phyloP scores from a whole-genome alignment of 805 yeast genomes.

The Candida tibetensis region DNA sequence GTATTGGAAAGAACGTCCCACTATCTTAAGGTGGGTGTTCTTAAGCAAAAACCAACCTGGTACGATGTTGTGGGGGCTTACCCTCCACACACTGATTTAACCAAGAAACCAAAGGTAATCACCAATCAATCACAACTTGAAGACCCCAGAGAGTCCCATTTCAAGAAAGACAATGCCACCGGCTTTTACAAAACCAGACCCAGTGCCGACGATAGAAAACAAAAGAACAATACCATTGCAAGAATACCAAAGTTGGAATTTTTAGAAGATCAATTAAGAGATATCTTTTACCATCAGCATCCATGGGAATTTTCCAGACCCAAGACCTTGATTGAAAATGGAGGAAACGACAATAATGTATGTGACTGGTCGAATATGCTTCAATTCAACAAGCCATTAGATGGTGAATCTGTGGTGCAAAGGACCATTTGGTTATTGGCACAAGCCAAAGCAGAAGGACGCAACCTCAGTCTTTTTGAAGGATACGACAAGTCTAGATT shows the following conservation, averaged over 20 bases:
- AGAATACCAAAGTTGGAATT: slow-evolving; percentile 54
- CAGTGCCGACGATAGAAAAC: slow-evolving; percentile 31
- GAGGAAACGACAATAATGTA: slow-evolving; percentile 52
- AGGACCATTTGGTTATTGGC: slow-evolving; percentile 40
- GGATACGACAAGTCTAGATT: slow-evolving; percentile 86
- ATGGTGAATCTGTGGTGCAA: slow-evolving; percentile 69
- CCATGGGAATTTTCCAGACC: slow-evolving; percentile 98
- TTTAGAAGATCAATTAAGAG: slow-evolving; percentile 78
- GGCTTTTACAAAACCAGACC: slow-evolving; percentile 47
- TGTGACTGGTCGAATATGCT: slow-evolving; percentile 77
- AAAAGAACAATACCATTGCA: slow-evolving; percentile 40
- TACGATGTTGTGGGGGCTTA: slow-evolving; percentile 75
- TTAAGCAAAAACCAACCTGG: slow-evolving; percentile 81
- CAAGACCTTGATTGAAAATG: slow-evolving; percentile 73
- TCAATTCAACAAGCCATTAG: slow-evolving; percentile 71
- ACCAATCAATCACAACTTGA: slow-evolving; percentile 20
- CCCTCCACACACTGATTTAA: slow-evolving; percentile 73
- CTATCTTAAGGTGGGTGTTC: slow-evolving; percentile 66
- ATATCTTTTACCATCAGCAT: slow-evolving; percentile 83
- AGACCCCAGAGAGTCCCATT: slow-evolving; percentile 28
- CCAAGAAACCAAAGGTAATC: slow-evolving; percentile 41
- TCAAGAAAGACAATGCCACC: slow-evolving; percentile 14
- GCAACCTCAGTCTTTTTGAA: slow-evolving; percentile 39
- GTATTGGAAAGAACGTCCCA: slow-evolving; percentile 81
- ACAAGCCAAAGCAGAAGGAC: slow-evolving; percentile 14